Base-by-base conservation (phyloP, 73 alveolate genomes). In the Paramecium caudatum region DNA sequence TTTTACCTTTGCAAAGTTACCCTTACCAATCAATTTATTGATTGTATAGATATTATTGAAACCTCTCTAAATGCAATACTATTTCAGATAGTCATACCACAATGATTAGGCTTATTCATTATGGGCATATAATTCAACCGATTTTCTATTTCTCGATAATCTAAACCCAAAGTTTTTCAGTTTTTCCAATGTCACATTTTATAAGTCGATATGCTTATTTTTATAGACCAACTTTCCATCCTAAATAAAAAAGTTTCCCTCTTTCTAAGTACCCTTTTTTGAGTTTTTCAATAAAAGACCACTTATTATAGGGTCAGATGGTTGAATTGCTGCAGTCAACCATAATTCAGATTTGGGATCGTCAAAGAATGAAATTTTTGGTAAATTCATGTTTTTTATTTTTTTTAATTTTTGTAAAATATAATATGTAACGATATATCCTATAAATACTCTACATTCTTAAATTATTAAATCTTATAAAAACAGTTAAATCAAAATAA, bases 1-100 rank as follows among this genome's bases (percentile, higher is more conserved):
- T 4, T 39, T 41, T 62, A 86, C 93, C 63, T 78, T 70, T 13
- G 93, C 93, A 19, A 86, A 86, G 65, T 86, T 86, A 19, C 93
- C 93, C 37, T 63, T 86, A 12, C 93, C 93, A 27, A 86, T 86
- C 5, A 86, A 32, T 45, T 86, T 86, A 30, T 62, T 86, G 8
- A 78, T 63, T 7, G 88, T 19, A 46, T 86, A 86, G 13, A 62
- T 48, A 86, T 62, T 61, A 15, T 55, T 62, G 46, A 86, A 86
- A 17, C 90, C 70, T 41, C 90, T 61, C 46, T 62, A 46, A 17
- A 86, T 78, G 48, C 93, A 86, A 47, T 36, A 86, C 63, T 45
- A 78, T 78, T 86, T 86, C 7, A 86, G 33, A 15, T 34, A 86
- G 15, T 86, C 93, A 86, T 41, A 86, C 93, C 93, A 86, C 21